phyloP scores from a whole-genome alignment of 148 eudicot genomes.

The Rhododendron ovatum region DNA sequence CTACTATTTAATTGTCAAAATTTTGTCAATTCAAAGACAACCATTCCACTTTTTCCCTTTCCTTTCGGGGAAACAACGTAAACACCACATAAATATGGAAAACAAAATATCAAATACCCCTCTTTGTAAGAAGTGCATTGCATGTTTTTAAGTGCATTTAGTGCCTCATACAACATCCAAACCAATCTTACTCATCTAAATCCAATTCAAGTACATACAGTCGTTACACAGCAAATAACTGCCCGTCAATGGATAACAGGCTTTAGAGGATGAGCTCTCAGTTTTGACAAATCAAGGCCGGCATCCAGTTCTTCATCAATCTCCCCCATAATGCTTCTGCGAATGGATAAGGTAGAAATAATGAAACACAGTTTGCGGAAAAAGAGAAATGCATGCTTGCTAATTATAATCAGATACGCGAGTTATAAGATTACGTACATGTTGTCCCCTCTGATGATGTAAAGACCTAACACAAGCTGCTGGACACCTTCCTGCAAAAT shows the following conservation, averaged over 20 bases:
- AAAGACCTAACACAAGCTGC: constrained; percentile 81
- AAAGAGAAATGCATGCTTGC: neutral
- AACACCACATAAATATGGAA: neutral
- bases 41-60: too few relatives aligned
- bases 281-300: constrained; percentile 54
- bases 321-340: constrained; percentile 88
- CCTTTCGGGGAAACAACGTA: neutral
- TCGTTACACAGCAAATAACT: neutral
- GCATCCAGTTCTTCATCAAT: constrained; percentile 87
- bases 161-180: constrained; percentile 1
- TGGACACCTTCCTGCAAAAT: constrained; percentile 86
- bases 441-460: constrained; percentile 96
- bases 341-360: neutral
- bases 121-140: neutral
- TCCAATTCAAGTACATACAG: neutral
- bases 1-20: too few relatives aligned
- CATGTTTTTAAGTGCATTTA: neutral
- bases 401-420: neutral
- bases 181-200: neutral
- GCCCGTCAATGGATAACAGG: constrained; percentile 69
- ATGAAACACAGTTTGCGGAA: neutral
- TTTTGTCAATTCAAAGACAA: too few relatives aligned
- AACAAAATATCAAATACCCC: neutral
- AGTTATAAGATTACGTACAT: constrained; percentile 45
- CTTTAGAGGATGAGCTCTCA: constrained; percentile 86